Evolutionary conservation across 1,284 basidiomycete species (phyloP).

Genomic region (Puccinia triticina): DNA sequence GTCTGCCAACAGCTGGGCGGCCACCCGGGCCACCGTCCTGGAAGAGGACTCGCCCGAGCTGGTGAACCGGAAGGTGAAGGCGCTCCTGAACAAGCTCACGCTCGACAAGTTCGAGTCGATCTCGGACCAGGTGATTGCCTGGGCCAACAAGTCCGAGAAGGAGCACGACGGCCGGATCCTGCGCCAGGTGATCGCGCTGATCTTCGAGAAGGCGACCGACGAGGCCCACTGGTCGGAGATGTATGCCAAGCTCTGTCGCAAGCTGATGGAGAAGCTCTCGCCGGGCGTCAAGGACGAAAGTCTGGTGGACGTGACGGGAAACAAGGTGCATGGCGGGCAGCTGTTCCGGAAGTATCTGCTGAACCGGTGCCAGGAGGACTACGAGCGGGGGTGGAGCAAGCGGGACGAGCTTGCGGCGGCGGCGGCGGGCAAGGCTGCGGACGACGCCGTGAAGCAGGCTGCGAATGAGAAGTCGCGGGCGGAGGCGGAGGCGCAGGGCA

Average conservation of each 20-base stretch:
- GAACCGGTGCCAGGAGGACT: slow-evolving; percentile 91
- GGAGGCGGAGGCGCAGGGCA: slow-evolving; percentile 63
- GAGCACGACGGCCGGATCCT: slow-evolving; percentile 92
- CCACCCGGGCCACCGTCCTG: slow-evolving; percentile 19
- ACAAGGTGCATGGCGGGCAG: slow-evolving; percentile 81
- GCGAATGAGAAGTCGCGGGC: slow-evolving; percentile 59
- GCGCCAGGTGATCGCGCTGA: slow-evolving; percentile 90
- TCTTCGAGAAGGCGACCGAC: slow-evolving; percentile 96
- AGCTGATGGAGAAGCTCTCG: slow-evolving; percentile 88
- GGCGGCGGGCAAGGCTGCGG: slow-evolving; percentile 65
- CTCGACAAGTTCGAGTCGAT: slow-evolving; percentile 97
- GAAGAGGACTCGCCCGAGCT: slow-evolving; percentile 72
- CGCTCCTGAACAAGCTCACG: slow-evolving; percentile 91
- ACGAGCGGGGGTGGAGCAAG: slow-evolving; percentile 77
- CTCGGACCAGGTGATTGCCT: slow-evolving; percentile 85
- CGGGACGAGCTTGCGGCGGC: slow-evolving; percentile 65
- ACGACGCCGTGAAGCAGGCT: slow-evolving; percentile 66
- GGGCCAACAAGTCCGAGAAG: slow-evolving; percentile 89
- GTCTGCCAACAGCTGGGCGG: slow-evolving; percentile 48
- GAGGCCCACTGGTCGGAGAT: slow-evolving; percentile 94
- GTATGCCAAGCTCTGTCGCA: slow-evolving; percentile 91
- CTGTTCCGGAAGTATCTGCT: slow-evolving; percentile 86
- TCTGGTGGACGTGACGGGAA: slow-evolving; percentile 75
- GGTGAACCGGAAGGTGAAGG: slow-evolving; percentile 92
- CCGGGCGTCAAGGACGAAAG: slow-evolving; percentile 83